These are phyloP conservation scores for Cyathus striatus DNA, from an alignment of 768 basidiomycete species.

Conservation along the genomic window DNA sequence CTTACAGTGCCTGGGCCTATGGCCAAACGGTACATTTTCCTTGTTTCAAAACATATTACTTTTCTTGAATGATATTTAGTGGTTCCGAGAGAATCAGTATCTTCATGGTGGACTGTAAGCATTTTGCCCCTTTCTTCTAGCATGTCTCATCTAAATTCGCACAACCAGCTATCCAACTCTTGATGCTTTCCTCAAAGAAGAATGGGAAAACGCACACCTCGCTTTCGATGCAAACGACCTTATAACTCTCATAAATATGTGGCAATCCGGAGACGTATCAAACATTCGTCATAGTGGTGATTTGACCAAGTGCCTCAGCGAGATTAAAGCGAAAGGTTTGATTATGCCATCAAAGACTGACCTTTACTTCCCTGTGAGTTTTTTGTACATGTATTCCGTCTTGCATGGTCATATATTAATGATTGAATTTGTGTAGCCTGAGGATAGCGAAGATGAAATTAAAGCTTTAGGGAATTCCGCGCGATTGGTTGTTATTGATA, in stretches of 20 bases:
- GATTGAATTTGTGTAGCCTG: slow-evolving; percentile 42
- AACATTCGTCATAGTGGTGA: slow-evolving; percentile 36
- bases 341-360: slow-evolving; percentile 60
- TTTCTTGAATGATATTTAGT: slow-evolving; percentile 24
- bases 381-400: no score
- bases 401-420: no score
- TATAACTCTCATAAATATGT: slow-evolving; percentile 41
- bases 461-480: slow-evolving; percentile 33
- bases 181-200: slow-evolving; percentile 41
- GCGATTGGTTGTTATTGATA: slow-evolving; percentile 46
- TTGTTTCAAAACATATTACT: no score
- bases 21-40: slow-evolving; percentile 39
- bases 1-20: slow-evolving; percentile 56
- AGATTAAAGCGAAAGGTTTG: slow-evolving; percentile 46
- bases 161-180: slow-evolving; percentile 40
- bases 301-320: slow-evolving; percentile 30
- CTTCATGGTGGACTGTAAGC: slow-evolving; percentile 34
- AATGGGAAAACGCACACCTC: slow-evolving; percentile 43
- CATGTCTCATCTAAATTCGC: no score
- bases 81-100: slow-evolving; percentile 47
- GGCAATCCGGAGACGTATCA: slow-evolving; percentile 47
- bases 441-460: slow-evolving; percentile 48
- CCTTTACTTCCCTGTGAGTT: slow-evolving; percentile 47
- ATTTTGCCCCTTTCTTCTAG: background rate
- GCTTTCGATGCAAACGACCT: slow-evolving; percentile 55